Evolutionary conservation across 257 asterid genomes (phyloP), one percentile per base, ranked within the genome.

Genomic region (Prunella vulgaris): DNA sequence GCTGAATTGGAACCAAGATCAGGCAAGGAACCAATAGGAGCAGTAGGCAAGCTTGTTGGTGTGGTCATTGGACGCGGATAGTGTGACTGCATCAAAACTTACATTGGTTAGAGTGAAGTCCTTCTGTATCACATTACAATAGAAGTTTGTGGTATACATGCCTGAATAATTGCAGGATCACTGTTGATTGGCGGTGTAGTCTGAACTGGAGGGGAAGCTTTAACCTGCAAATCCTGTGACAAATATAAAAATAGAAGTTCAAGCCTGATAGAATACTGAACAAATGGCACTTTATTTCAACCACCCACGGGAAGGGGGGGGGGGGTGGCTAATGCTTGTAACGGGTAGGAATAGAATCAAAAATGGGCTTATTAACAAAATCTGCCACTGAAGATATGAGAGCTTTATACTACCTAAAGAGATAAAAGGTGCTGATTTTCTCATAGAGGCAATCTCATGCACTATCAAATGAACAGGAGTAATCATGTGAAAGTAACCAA

Each of bases 141-240:
- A 22, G 54, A 2, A 35, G 49, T 60, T n/a, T 51, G 51, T 9
- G 10, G 32, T 40, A 48, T 60, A 74, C 89, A 73, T 82, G 81
- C 99, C 93, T 94, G 99, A 77, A 94, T 91, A 70, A 94, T 94
- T 49, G 99, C 97, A 38, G 99, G 99, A 79, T 94, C 99, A 20
- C 74, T 89, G 80, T 86, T 81, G 58, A 91, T 80, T 59, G 90
- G 73, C 3, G 87, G 90, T 13, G 84, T 56, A 64, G 83, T 51
- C 73, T 88, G 97, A 74, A 83, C 87, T 68, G 95, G 96, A 18
- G 97, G 95, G 61, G 99, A 87, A 77, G 96, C 79, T 79, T 91
- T 94, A 30, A 94, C 99, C 68, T 94, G 97, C 61, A 94, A 86
- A 79, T 94, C 99, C 99, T 94, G 96, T 22, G 64, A 68, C 22